phyloP scores from a whole-genome alignment of 2,329 filamentous ascomycete genomes.

The Raffaelea albimanens region DNA sequence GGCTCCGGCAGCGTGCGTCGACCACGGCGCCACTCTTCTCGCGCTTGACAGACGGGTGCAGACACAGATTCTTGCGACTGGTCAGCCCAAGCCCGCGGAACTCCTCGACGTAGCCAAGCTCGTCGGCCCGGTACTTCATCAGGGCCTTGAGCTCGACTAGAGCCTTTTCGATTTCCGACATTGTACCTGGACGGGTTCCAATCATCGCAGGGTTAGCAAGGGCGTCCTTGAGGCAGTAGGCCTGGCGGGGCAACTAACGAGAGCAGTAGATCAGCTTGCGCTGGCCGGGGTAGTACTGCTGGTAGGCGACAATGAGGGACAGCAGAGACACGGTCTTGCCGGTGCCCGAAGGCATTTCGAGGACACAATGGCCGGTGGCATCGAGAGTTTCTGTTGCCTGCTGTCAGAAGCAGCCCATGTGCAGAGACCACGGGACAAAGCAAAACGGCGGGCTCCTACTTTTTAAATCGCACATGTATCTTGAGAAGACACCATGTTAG shows the following conservation, averaged over 20 bases:
- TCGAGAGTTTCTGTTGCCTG: conserved; percentile 63
- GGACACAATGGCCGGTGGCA: conserved; percentile 85
- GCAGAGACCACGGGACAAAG: too few relatives aligned
- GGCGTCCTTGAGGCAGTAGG: too few relatives aligned
- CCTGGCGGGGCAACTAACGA: conserved; percentile 35
- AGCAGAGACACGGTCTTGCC: conserved; percentile 94
- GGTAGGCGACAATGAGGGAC: conserved; percentile 93
- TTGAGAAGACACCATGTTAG: too few relatives aligned
- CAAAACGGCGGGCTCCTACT: conserved; percentile 32
- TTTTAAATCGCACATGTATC: conserved; percentile 48
- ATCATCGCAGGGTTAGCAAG: too few relatives aligned
- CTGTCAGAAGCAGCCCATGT: not conserved
- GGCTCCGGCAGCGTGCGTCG: conserved; percentile 87
- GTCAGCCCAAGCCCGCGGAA: conserved; percentile 70
- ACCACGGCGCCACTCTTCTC: conserved; percentile 94
- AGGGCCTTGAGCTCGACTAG: conserved; percentile 80
- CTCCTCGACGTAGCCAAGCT: conserved; percentile 86
- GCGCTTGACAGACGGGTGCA: conserved; percentile 83
- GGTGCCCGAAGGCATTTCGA: conserved; percentile 98
- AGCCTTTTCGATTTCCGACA: conserved; percentile 99
- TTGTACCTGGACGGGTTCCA: conserved; percentile 50
- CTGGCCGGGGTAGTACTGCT: conserved; percentile 85
- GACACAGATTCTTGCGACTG: not conserved
- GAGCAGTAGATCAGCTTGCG: conserved; percentile 98
- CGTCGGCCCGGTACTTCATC: conserved; percentile 88